Base-by-base conservation (phyloP, 306 rosid genomes). In the Rosa lucieae region DNA sequence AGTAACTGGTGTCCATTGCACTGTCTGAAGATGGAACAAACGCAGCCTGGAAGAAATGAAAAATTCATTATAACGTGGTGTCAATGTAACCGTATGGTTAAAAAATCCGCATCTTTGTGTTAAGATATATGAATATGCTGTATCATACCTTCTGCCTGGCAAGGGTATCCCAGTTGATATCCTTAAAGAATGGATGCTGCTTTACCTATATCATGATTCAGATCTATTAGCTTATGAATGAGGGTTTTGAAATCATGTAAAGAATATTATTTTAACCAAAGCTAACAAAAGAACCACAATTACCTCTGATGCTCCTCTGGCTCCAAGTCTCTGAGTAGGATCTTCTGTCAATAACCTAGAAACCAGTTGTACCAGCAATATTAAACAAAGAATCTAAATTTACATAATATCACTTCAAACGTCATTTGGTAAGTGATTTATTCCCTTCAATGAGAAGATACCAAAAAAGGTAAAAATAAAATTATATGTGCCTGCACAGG, bases 131-230 rank as follows among this genome's bases (percentile, higher is more conserved):
- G 62, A 66, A 76, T 82, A 29, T 58, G 13, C 3, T 62, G 15
- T 42, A 11, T 72, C 84, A 35, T 79, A 94, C 99, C 92, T 96
- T 96, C 90, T 96, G 99, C 81, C 98, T 84, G 77, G 99, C 98
- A 77, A 96, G 97, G 18, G 99, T 96, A 80, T 93, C 98, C 99
- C 99, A 96, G 89, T 93, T 96, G 77, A 93, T 88, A 86, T 96
- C 93, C 89, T 96, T 96, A 85, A 93, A 96, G 89, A 93, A 96
- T 52, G 83, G 86, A 82, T 96, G 99, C 75, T 88, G 93, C 87
- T 93, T 96, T 86, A 96, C 99, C 99, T 95, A 88, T 70, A 86
- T 79, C 70, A 86, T 81, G 78, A 70, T 75, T 84, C 18, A 63
- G 20, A 10, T 51, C 75, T 26, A 82, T 82, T n/a, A 84, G 65